These are phyloP conservation scores for Kwoniella sp. DNA, from an alignment of 768 basidiomycete genomes.

Conservation along the genomic window DNA sequence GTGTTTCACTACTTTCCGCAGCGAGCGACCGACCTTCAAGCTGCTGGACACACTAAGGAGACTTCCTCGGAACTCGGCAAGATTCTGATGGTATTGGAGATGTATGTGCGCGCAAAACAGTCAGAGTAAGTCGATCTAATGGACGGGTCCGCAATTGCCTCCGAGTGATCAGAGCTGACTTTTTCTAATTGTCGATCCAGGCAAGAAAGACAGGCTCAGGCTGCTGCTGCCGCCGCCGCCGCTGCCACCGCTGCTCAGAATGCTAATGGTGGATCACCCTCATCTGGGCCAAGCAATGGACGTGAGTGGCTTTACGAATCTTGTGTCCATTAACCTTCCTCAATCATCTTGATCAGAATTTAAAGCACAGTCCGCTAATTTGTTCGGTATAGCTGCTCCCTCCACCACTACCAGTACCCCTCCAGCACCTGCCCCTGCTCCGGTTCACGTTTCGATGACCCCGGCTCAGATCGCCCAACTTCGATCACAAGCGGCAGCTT, in stretches of 20 bases:
- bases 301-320: no score
- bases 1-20: no score
- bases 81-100: constrained; percentile 38
- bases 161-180: not conserved
- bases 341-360: no score
- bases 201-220: constrained; percentile 21
- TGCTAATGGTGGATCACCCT: constrained; percentile 20
- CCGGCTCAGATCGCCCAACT: constrained; percentile 55
- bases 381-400: not conserved
- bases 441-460: constrained; percentile 47
- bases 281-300: constrained; percentile 16
- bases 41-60: constrained; percentile 41
- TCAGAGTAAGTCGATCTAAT: constrained; percentile 28
- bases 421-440: constrained; percentile 7
- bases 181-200: not conserved
- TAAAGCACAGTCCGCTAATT: no score
- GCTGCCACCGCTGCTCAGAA: constrained; percentile 13
- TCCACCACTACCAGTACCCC: constrained; percentile 6
- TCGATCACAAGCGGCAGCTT: constrained; percentile 52
- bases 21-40: constrained; percentile 37
- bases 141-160: not conserved
- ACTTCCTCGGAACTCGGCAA: constrained; percentile 34
- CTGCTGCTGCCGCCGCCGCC: constrained; percentile 17
- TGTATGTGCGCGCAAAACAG: constrained; percentile 35
- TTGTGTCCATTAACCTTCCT: no score